Evolutionary conservation across 129 eudicot species (phyloP).

Genomic region (Pulicaria dysenterica): DNA sequence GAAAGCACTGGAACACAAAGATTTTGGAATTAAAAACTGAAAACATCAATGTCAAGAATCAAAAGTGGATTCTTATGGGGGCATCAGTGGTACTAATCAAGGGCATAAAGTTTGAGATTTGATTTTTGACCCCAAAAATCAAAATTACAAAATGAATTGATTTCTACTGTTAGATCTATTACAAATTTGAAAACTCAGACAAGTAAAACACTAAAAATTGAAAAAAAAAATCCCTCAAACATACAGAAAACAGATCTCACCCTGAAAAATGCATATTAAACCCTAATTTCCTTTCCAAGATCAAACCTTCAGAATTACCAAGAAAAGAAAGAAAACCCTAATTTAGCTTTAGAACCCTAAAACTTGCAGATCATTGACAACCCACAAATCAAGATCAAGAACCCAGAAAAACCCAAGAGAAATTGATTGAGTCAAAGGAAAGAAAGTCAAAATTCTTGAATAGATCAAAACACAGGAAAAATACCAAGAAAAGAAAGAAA

Average conservation of each 20-base stretch:
- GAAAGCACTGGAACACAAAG: constrained; percentile 26
- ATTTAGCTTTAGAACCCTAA: background rate
- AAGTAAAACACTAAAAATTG: background rate
- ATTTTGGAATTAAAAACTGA: constrained; percentile 21
- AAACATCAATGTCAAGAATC: constrained; percentile 35
- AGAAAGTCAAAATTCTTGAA: no score
- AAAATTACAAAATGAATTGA: background rate
- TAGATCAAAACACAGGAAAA: no score
- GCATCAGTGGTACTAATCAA: constrained; percentile 4
- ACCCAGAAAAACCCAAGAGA: no score
- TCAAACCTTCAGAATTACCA: constrained; percentile 4
- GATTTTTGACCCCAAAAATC: constrained; percentile 12
- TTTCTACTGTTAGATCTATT: constrained; percentile 16
- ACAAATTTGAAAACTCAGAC: background rate
- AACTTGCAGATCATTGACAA: no score
- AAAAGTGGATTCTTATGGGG: constrained; percentile 29
- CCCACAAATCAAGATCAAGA: no score
- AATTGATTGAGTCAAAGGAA: no score
- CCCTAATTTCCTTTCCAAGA: constrained; percentile 7
- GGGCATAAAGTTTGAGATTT: constrained; percentile 29
- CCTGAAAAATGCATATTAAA: constrained; percentile 12
- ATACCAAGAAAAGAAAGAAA: constrained; percentile 1
- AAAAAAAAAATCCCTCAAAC: background rate
- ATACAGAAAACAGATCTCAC: constrained; percentile 24
- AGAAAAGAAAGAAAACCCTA: constrained; percentile 14